phyloP scores from a whole-genome alignment of 345 rosid genomes.

The Salix brachista region DNA sequence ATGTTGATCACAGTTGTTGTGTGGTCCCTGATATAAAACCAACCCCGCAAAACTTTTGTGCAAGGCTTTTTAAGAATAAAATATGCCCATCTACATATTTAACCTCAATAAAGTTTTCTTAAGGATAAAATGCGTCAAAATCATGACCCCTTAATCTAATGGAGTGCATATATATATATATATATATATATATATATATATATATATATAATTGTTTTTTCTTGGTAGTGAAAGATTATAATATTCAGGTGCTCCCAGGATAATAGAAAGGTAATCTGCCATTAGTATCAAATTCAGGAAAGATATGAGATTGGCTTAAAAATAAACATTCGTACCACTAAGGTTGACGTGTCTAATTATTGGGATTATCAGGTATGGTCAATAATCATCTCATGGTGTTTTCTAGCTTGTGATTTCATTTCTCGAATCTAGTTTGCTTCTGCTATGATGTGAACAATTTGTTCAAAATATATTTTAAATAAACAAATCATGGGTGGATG shows the following conservation, averaged over 20 bases:
- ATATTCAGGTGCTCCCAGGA: not conserved
- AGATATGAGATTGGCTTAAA: constrained; percentile 4
- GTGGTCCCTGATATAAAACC: not conserved
- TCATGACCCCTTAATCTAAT: not conserved
- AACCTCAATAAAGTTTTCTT: not conserved
- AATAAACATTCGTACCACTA: not conserved
- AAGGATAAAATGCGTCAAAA: not conserved
- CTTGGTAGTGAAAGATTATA: not conserved
- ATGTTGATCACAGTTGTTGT: not conserved
- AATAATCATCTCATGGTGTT: not conserved
- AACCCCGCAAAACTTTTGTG: not conserved
- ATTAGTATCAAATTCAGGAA: not conserved
- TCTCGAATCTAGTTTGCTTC: not conserved
- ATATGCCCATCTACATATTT: not conserved
- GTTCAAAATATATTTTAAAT: too few relatives aligned
- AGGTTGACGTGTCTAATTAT: not conserved
- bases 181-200: not conserved
- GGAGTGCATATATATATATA: not conserved
- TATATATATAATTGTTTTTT: not conserved
- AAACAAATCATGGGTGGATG: too few relatives aligned
- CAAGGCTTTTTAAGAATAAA: not conserved
- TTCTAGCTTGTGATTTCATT: not conserved
- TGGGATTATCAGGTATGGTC: not conserved
- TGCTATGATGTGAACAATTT: too few relatives aligned
- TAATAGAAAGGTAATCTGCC: not conserved